phyloP scores from a whole-genome alignment of 2,329 filamentous ascomycete genomes.

The Metarhizium album region DNA sequence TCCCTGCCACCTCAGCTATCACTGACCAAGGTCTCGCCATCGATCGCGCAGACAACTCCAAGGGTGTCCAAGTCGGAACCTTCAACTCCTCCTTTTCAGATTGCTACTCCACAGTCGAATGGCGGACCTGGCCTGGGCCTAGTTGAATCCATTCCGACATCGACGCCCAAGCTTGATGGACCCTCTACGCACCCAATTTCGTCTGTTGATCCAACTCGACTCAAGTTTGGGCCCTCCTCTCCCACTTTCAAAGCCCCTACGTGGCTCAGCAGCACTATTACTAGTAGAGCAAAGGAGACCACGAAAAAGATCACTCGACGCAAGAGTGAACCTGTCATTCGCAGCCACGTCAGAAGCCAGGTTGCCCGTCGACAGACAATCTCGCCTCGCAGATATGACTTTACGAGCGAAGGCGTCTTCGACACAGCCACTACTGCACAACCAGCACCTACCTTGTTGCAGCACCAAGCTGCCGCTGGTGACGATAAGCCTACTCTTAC shows the following conservation, averaged over 20 bases:
- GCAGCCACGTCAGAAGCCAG: constrained; percentile 13
- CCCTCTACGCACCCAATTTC: constrained; percentile 9
- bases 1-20: neutral
- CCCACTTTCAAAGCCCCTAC: constrained; percentile 17
- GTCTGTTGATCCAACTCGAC: constrained; percentile 8
- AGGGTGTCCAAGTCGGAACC: neutral
- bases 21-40: neutral
- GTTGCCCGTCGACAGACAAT: constrained; percentile 16
- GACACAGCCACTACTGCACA: neutral
- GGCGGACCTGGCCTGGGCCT: constrained; percentile 11
- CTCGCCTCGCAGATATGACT: constrained; percentile 18
- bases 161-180: constrained; percentile 12
- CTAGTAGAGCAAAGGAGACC: constrained; percentile 14
- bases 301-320: constrained; percentile 17
- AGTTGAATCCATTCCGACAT: constrained; percentile 13
- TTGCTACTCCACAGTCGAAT: neutral
- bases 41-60: neutral
- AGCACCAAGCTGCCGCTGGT: neutral
- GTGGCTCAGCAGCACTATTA: constrained; percentile 16
- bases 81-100: neutral
- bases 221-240: constrained; percentile 20
- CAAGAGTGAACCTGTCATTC: constrained; percentile 24
- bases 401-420: neutral
- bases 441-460: neutral
- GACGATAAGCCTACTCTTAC: neutral